Evolutionary conservation across 1,139 yeast species (phyloP).

Genomic region (Diutina siamensis): DNA sequence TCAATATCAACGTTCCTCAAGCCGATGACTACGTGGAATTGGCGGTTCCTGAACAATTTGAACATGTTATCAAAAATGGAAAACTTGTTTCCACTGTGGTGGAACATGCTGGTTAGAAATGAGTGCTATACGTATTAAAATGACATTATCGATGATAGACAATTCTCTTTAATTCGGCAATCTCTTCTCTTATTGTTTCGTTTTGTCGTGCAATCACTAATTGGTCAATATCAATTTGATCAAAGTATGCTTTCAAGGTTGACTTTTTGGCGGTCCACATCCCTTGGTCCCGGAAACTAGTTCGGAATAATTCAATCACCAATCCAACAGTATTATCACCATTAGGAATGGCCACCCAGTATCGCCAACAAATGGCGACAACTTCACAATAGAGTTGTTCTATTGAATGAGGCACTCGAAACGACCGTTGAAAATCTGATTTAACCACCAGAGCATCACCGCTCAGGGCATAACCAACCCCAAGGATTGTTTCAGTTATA

Average conservation of each 20-base stretch:
- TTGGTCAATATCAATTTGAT: not conserved
- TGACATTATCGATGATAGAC: not conserved
- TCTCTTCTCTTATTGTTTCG: not conserved
- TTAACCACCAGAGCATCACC: not conserved
- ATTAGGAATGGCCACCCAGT: not conserved
- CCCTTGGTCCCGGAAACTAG: not conserved
- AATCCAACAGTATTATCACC: not conserved
- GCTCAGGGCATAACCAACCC: not conserved
- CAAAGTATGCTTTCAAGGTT: not conserved
- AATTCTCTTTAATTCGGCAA: not conserved
- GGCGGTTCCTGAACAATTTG: slow-evolving; percentile 82
- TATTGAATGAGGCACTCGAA: not conserved
- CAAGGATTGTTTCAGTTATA: not conserved
- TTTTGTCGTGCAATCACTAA: not conserved
- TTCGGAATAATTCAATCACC: not conserved
- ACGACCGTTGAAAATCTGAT: not conserved
- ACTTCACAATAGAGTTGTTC: not conserved
- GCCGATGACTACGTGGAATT: slow-evolving; percentile 59
- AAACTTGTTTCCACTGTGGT: slow-evolving; percentile 32
- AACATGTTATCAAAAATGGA: slow-evolving; percentile 39
- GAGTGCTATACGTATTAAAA: not conserved
- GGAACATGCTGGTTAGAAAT: slow-evolving; percentile 31
- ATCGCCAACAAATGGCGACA: not conserved
- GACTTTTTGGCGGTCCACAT: not conserved
- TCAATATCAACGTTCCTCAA: slow-evolving; percentile 71